These are phyloP conservation scores for Amanita thiersii DNA, from an alignment of 768 basidiomycete genomes.

Conservation along the genomic window DNA sequence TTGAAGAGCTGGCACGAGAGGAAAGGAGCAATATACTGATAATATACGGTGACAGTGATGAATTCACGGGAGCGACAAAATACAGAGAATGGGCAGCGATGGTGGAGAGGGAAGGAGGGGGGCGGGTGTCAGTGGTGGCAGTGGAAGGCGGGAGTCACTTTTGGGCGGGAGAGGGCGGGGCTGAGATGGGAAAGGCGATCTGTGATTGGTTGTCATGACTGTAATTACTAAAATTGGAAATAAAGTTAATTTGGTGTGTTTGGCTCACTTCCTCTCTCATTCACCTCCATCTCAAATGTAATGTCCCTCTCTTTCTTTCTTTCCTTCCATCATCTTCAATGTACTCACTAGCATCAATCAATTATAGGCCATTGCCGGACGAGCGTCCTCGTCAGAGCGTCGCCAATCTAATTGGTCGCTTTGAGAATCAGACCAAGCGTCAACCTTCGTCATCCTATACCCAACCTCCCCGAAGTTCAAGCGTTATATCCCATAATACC, in stretches of 20 bases:
- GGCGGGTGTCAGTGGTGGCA: slow-evolving; percentile 21
- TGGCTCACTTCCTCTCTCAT: not conserved
- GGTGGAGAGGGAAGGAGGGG: slow-evolving; percentile 20
- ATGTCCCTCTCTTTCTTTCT: not conserved
- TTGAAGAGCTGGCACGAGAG: slow-evolving; percentile 42
- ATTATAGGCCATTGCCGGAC: slow-evolving; percentile 75
- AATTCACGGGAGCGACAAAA: slow-evolving; percentile 51
- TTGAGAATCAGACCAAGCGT: slow-evolving; percentile 75
- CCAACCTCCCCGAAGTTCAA: slow-evolving; percentile 50
- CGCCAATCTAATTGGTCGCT: slow-evolving; percentile 85
- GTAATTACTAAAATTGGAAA: no score
- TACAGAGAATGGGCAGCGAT: slow-evolving; percentile 48
- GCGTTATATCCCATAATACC: slow-evolving; percentile 54
- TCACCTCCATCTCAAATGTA: slow-evolving; percentile 1
- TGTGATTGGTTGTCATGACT: slow-evolving; percentile 27
- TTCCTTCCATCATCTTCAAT: not conserved
- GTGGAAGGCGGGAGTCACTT: slow-evolving; percentile 56
- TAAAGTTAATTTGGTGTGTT: slow-evolving; percentile 4
- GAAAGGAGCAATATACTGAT: slow-evolving; percentile 46
- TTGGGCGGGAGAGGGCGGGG: slow-evolving; percentile 40
- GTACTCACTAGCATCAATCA: not conserved
- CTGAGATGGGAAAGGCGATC: slow-evolving; percentile 20
- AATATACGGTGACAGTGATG: slow-evolving; percentile 60
- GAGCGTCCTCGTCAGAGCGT: slow-evolving; percentile 83
- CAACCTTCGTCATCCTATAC: slow-evolving; percentile 29